Conservation (phyloP, 257 asterid species). For the Oldenlandia corymbosa region DNA sequence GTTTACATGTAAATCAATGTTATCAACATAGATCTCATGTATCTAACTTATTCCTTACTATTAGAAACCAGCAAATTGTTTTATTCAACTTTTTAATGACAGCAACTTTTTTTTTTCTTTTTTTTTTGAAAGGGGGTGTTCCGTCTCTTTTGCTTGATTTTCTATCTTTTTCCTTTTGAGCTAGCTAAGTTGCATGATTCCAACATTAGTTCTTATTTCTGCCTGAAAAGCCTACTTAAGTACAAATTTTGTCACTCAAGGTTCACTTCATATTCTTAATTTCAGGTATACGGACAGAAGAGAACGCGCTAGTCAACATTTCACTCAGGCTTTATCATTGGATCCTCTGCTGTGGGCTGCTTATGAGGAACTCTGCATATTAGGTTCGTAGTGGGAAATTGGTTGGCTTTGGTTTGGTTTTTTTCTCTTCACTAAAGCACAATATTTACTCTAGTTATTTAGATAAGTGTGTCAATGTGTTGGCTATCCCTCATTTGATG, state of each 20-base stretch:
- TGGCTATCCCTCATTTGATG: not conserved
- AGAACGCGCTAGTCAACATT: slow-evolving; percentile 76
- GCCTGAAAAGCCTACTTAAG: not conserved
- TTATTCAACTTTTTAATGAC: not conserved
- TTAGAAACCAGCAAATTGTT: not conserved
- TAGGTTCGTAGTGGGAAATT: slow-evolving; percentile 46
- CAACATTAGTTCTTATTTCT: not conserved
- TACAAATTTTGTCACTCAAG: not conserved
- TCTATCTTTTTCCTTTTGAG: no score
- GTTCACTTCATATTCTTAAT: not conserved
- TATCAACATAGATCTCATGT: not conserved
- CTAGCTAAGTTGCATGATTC: not conserved
- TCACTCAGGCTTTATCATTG: slow-evolving; percentile 82
- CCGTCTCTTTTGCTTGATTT: not conserved
- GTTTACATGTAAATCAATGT: not conserved
- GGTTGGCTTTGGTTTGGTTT: not conserved
- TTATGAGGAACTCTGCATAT: slow-evolving; percentile 85
- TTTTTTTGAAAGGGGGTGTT: no score
- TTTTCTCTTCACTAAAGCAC: not conserved
- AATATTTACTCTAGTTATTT: slow-evolving; percentile 1
- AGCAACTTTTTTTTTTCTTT: not conserved
- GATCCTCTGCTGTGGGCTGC: slow-evolving; percentile 98
- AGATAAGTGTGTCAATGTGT: not conserved
- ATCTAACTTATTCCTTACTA: not conserved
- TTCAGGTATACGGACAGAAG: slow-evolving; percentile 91